These are phyloP conservation scores for Xanthoconium purpureum DNA, from an alignment of 768 basidiomycete species.

Conservation along the genomic window DNA sequence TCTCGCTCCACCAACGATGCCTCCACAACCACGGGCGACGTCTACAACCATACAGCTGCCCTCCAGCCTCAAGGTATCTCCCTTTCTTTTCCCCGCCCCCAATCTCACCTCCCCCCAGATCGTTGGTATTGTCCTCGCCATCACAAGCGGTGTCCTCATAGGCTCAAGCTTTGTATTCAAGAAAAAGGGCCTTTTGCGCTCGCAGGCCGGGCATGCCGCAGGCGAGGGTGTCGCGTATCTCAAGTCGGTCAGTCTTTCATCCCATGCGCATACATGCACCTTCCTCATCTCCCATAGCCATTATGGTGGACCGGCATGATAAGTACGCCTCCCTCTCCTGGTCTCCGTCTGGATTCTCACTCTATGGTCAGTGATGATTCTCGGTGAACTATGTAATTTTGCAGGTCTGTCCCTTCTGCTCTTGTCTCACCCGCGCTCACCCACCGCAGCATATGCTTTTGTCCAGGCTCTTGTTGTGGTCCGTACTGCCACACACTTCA, in stretches of 20 bases:
- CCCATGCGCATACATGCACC: slow-evolving; percentile 4
- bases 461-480: slow-evolving; percentile 91
- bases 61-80: slow-evolving; percentile 52
- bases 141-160: slow-evolving; percentile 82
- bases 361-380: slow-evolving; percentile 71
- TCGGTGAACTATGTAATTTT: slow-evolving; percentile 87
- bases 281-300: slow-evolving; percentile 38
- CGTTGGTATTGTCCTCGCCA: slow-evolving; percentile 74
- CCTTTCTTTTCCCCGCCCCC: not conserved
- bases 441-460: slow-evolving; percentile 70
- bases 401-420: slow-evolving; percentile 50
- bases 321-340: slow-evolving; percentile 37
- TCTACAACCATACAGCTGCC: slow-evolving; percentile 33
- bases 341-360: not conserved
- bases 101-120: slow-evolving; percentile 40
- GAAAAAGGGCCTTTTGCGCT: slow-evolving; percentile 86
- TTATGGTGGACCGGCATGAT: slow-evolving; percentile 96
- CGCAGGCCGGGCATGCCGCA: slow-evolving; percentile 74
- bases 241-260: slow-evolving; percentile 67
- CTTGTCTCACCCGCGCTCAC: slow-evolving; percentile 6
- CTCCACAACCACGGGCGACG: slow-evolving; percentile 34
- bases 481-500: slow-evolving; percentile 28
- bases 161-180: slow-evolving; percentile 95
- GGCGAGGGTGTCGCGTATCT: slow-evolving; percentile 93
- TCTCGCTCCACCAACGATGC: slow-evolving; percentile 8